Percentiles rank a stretch among this genome's conserved stretches.
phyloP scores from a whole-genome alignment of 345 rosid genomes.

The Arabis hirsuta region DNA sequence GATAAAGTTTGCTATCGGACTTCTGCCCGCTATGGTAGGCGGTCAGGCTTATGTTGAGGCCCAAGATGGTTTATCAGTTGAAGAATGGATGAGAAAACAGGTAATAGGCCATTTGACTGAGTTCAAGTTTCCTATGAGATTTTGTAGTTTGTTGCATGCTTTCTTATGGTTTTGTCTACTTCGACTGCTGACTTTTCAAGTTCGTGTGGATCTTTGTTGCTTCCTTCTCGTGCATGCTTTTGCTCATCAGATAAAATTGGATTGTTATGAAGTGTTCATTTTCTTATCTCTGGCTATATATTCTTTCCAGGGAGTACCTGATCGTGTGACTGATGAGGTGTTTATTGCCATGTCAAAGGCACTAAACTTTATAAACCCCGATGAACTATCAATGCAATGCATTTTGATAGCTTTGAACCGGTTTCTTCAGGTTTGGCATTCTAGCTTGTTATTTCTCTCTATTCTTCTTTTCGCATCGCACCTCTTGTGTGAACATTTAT shows the following conservation, averaged over 20 bases:
- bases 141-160: background rate
- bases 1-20: conserved; percentile 94
- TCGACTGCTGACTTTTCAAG: background rate
- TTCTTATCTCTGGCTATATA: conserved; percentile 18
- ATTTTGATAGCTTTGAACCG: conserved; percentile 90
- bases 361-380: conserved; percentile 88
- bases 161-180: conserved; percentile 4
- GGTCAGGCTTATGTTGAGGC: conserved; percentile 95
- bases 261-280: conserved; percentile 9
- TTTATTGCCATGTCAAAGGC: conserved; percentile 99
- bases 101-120: conserved; percentile 42
- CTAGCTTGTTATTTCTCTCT: background rate
- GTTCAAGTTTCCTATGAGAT: conserved; percentile 10
- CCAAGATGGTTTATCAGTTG: conserved; percentile 83
- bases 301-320: conserved; percentile 72
- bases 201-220: conserved; percentile 9
- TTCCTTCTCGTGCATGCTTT: background rate
- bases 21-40: conserved; percentile 90
- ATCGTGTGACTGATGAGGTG: conserved; percentile 92
- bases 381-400: conserved; percentile 95
- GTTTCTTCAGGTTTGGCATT: conserved; percentile 79
- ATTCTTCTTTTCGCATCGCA: background rate
- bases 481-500: background rate
- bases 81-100: conserved; percentile 93
- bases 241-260: conserved; percentile 1